Evolutionary conservation across 257 asterid species (phyloP).

Genomic region (Solanum paucissectum): DNA sequence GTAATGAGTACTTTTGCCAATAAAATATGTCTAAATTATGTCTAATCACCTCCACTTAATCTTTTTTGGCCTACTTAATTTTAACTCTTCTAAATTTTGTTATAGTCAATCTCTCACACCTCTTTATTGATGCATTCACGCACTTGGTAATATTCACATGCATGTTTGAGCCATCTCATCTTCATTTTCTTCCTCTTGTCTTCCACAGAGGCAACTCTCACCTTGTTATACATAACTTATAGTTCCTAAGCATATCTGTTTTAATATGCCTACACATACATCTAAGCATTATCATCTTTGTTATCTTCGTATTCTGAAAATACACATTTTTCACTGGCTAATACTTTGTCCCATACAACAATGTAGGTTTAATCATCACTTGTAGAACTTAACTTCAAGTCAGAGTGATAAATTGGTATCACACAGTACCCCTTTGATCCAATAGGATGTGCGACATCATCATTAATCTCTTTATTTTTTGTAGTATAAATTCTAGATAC

Average conservation of each 20-base stretch:
- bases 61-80: neutral
- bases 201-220: neutral
- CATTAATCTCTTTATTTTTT: neutral
- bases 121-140: neutral
- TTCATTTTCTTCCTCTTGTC: neutral
- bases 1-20: too few species aligned
- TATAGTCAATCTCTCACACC: neutral
- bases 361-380: neutral
- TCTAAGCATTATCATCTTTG: neutral
- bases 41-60: neutral
- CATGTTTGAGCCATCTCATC: neutral
- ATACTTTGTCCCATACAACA: neutral
- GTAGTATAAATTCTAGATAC: neutral
- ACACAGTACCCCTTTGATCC: neutral
- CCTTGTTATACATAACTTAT: neutral
- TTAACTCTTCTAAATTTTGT: accelerated
- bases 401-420: neutral
- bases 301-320: neutral
- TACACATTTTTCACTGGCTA: neutral
- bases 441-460: neutral
- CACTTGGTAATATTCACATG: neutral
- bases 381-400: neutral
- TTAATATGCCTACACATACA: neutral
- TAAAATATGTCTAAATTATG: too few species aligned
- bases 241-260: neutral